A percentile compares a stretch with the other conserved stretches of the same genome.
Conservation (phyloP, 345 rosid genomes). For the Zanthoxylum bungeanum region DNA sequence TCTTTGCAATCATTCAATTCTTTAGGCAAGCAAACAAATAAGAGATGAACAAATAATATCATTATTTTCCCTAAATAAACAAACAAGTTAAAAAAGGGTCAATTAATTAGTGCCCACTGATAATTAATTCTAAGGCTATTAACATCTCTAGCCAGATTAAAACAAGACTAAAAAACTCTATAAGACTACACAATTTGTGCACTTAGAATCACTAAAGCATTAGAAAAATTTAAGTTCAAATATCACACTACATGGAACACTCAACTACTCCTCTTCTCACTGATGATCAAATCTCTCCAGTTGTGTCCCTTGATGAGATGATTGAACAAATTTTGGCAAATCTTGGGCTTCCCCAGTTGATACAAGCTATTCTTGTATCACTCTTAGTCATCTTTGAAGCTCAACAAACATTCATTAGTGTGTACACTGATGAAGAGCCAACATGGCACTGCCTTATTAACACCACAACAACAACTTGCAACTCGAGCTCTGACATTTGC, state of each 20-base stretch:
- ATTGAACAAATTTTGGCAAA: constrained; percentile 34
- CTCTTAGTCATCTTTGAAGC: constrained; percentile 49
- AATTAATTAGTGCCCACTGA: background rate
- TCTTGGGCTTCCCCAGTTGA: constrained; percentile 34
- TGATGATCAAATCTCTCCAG: background rate
- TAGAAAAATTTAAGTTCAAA: background rate
- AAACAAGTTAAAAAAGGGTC: background rate
- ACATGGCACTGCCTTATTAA: constrained; percentile 44
- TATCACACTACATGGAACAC: background rate
- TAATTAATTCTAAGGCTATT: background rate
- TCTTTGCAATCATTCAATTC: background rate
- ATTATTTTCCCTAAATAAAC: background rate
- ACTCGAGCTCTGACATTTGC: constrained; percentile 29
- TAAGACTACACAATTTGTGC: background rate
- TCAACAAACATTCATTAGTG: constrained; percentile 57
- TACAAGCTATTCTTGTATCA: constrained; percentile 49
- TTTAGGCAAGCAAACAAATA: background rate
- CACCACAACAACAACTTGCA: constrained; percentile 10
- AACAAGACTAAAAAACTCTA: background rate
- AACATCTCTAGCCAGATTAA: background rate
- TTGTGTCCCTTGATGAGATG: constrained; percentile 23
- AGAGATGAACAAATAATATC: background rate
- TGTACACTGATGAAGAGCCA: constrained; percentile 53
- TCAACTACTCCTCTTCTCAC: background rate
- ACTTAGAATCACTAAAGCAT: background rate